Base-by-base conservation (phyloP, 176 grass and related monocot species). In the Zoysia japonica region DNA sequence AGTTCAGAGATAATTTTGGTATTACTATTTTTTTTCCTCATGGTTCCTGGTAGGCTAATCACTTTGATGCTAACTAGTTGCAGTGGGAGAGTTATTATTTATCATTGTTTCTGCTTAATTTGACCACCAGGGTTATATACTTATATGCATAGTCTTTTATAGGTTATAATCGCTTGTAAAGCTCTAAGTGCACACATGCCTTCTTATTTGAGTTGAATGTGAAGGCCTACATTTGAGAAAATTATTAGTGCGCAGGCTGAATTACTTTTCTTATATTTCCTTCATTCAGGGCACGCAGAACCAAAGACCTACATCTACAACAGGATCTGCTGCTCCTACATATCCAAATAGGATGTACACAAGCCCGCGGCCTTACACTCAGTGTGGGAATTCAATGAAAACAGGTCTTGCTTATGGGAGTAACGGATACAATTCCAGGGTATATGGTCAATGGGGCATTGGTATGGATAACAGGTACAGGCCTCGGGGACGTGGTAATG, bases 301-400 rank as follows among this genome's bases (percentile, higher is more conserved):
- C 37, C 47, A 82, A 71, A 84, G 89, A 67, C 83, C 89, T n/a
- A 19, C 84, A 13, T 52, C 85, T 85, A 87, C 87, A 78, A 75
- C 88, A 69, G 92, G 84, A 47, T 77, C 90, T 77, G 61, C 80
- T 68, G 40, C 79, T 50, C 85, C 83, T 72, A 87, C 81, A 54
- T 94, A 79, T 55, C 39, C 75, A n/a, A 92, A 92, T 65, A 93
- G 92, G 55, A 90, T 97, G 78, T 92, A 94, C 45, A 84, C 85
- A n/a, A 86, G 84, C 74, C 85, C 84, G 67, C 79, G 77, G 37
- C 84, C 89, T 15, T 92, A 90, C 73, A 76, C 57, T 65, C 93
- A 92, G 54, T 92, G 92, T 68, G 86, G 88, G 50, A 91, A 85
- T 76, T 74, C 89, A 15, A 60, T 85, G 17, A 90, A 88, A 90